Conservation (phyloP, 2,329 filamentous ascomycete species). For the Chaetomiaceae sp. region DNA sequence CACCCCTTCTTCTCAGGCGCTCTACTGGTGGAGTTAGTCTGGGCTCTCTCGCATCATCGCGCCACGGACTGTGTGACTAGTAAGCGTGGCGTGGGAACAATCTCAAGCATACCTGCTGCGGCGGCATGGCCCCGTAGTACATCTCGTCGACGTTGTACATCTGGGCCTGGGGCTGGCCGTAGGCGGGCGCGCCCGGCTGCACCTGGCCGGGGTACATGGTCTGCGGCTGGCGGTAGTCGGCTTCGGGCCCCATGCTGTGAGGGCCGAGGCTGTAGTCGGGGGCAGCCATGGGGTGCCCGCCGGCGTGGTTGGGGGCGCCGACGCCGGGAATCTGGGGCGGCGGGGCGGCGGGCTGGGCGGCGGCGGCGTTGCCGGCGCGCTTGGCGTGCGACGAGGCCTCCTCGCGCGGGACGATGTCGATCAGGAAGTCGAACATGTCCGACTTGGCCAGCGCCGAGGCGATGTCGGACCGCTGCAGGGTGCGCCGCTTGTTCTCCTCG, state of each 20-base stretch:
- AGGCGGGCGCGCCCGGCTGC: slow-evolving; percentile 64
- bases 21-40: slow-evolving; percentile 14
- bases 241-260: slow-evolving; percentile 59
- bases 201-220: slow-evolving; percentile 79
- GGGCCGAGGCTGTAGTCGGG: slow-evolving; percentile 56
- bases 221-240: slow-evolving; percentile 73
- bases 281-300: slow-evolving; percentile 52
- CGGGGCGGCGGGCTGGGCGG: slow-evolving; percentile 40
- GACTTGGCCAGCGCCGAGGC: slow-evolving; percentile 93
- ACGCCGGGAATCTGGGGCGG: slow-evolving; percentile 48
- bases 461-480: slow-evolving; percentile 91
- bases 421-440: slow-evolving; percentile 99
- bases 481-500: slow-evolving; percentile 96
- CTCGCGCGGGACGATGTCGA: slow-evolving; percentile 95
- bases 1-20: slow-evolving; percentile 14
- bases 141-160: slow-evolving; percentile 85
- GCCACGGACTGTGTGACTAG: background rate
- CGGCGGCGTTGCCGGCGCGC: slow-evolving; percentile 51
- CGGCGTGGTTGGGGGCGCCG: slow-evolving; percentile 50
- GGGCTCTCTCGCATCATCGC: background rate
- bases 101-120: slow-evolving; percentile 79
- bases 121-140: slow-evolving; percentile 78
- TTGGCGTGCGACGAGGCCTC: slow-evolving; percentile 84
- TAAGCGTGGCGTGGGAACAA: slow-evolving; percentile 10
- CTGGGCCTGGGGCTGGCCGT: slow-evolving; percentile 69